These are phyloP conservation scores for Epichloe amarillans DNA, from an alignment of 2,329 filamentous ascomycete species.

Conservation along the genomic window DNA sequence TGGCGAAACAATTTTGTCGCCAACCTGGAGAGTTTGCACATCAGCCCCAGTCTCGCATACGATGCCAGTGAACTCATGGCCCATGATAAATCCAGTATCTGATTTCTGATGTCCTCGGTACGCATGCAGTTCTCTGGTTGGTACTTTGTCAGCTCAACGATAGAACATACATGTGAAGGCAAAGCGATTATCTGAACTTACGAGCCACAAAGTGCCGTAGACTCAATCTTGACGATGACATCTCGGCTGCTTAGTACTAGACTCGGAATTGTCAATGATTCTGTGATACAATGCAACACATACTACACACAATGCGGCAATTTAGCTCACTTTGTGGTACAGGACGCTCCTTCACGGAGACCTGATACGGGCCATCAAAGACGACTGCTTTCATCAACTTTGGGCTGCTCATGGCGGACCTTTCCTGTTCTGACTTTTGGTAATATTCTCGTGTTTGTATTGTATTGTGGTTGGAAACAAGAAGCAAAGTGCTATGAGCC, in stretches of 20 bases:
- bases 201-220: slow-evolving; percentile 81
- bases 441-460: background rate
- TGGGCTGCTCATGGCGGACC: slow-evolving; percentile 20
- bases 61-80: slow-evolving; percentile 76
- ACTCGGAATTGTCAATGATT: background rate
- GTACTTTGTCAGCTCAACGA: background rate
- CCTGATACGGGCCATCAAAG: slow-evolving; percentile 64
- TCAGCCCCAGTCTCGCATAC: slow-evolving; percentile 53
- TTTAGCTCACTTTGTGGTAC: slow-evolving; percentile 44
- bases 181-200: slow-evolving; percentile 28
- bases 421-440: background rate
- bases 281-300: background rate
- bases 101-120: slow-evolving; percentile 71
- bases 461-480: background rate
- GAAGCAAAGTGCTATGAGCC: background rate
- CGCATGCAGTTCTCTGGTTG: slow-evolving; percentile 62
- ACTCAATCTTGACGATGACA: slow-evolving; percentile 70
- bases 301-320: background rate
- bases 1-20: slow-evolving; percentile 69
- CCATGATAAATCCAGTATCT: slow-evolving; percentile 51
- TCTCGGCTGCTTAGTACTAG: slow-evolving; percentile 56
- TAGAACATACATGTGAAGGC: background rate
- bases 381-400: slow-evolving; percentile 76
- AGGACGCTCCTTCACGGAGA: slow-evolving; percentile 67
- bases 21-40: slow-evolving; percentile 56